A percentile compares a stretch with the other conserved stretches of the same genome.
phyloP scores from a whole-genome alignment of 225 moss, liverwort and hornwort species.

The Ulota crispa region DNA sequence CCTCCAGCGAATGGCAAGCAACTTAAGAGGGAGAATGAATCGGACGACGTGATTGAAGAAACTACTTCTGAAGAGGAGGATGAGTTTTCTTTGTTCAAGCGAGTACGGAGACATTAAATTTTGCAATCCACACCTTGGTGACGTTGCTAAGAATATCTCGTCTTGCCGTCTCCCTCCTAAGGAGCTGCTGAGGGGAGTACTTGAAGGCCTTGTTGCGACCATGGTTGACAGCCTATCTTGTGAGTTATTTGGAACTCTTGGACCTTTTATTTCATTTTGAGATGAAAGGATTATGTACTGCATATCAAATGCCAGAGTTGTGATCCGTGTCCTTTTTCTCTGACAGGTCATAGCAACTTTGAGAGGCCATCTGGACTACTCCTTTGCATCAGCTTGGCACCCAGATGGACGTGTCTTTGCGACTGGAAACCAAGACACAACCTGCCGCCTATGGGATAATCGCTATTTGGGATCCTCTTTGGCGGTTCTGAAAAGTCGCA shows the following conservation, averaged over 20 bases:
- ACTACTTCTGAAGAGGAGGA: slow-evolving; percentile 61
- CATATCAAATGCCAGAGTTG: background rate
- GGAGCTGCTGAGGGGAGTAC: slow-evolving; percentile 1
- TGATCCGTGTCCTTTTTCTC: background rate
- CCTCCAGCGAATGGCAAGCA: slow-evolving; percentile 17
- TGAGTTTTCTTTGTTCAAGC: slow-evolving; percentile 66
- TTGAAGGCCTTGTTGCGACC: slow-evolving; percentile 11
- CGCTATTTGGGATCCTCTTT: slow-evolving; percentile 68
- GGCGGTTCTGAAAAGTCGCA: slow-evolving; percentile 86
- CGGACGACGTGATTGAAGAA: slow-evolving; percentile 42
- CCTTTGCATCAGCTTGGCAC: slow-evolving; percentile 98
- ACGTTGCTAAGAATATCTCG: background rate
- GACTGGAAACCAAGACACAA: slow-evolving; percentile 94
- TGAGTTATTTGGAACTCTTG: slow-evolving; percentile 20
- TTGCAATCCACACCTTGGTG: background rate
- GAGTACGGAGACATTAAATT: slow-evolving; percentile 41
- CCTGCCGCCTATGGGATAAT: slow-evolving; percentile 92
- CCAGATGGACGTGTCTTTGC: slow-evolving; percentile 86
- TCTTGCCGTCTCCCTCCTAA: background rate
- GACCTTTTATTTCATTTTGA: slow-evolving; percentile 7
- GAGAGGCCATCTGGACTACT: slow-evolving; percentile 84
- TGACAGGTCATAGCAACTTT: slow-evolving; percentile 54
- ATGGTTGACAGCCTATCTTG: background rate
- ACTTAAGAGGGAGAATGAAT: slow-evolving; percentile 19
- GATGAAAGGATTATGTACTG: slow-evolving; percentile 11